These are phyloP conservation scores for Aaosphaeria pasadenensis DNA, from an alignment of 2,329 filamentous ascomycete genomes.

Conservation along the genomic window DNA sequence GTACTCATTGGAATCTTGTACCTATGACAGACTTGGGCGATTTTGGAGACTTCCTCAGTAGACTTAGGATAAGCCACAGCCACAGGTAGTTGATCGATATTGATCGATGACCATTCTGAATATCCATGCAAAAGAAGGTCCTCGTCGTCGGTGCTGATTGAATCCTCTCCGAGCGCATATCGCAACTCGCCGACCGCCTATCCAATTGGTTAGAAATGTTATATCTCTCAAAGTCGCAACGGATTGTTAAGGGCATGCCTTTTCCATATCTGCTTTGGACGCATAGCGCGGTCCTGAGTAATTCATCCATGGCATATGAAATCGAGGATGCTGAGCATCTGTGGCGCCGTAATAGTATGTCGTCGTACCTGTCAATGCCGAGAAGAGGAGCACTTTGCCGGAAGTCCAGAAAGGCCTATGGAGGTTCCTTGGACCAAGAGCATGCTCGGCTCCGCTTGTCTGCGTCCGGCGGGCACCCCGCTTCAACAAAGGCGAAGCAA, in stretches of 20 bases:
- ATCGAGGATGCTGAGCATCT: slow-evolving; percentile 32
- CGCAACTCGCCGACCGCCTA: slow-evolving; percentile 58
- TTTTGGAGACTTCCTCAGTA: slow-evolving; percentile 62
- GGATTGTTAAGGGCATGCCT: slow-evolving; percentile 27
- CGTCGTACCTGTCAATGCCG: slow-evolving; percentile 50
- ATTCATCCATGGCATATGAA: slow-evolving; percentile 24
- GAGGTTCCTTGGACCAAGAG: slow-evolving; percentile 11
- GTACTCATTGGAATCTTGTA: slow-evolving; percentile 71
- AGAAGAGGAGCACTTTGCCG: slow-evolving; percentile 46
- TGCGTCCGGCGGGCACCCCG: slow-evolving; percentile 22
- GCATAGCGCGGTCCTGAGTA: slow-evolving; percentile 45
- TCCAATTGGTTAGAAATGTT: background rate
- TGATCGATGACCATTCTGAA: slow-evolving; percentile 69
- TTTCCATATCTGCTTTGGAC: slow-evolving; percentile 50
- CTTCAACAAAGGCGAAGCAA: slow-evolving; percentile 26
- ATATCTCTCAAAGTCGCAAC: background rate
- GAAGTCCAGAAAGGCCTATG: slow-evolving; percentile 46
- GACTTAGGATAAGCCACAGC: slow-evolving; percentile 63
- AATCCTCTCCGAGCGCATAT: slow-evolving; percentile 52
- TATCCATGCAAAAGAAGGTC: slow-evolving; percentile 63
- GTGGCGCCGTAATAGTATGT: slow-evolving; percentile 51
- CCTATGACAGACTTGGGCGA: slow-evolving; percentile 71
- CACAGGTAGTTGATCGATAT: slow-evolving; percentile 61
- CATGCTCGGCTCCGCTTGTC: slow-evolving; percentile 21
- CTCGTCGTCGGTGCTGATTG: slow-evolving; percentile 62